Evolutionary conservation across 371 early-diverging fungal genomes (phyloP), one percentile per base, ranked within the genome.

Genomic region (Blakeslea trispora): DNA sequence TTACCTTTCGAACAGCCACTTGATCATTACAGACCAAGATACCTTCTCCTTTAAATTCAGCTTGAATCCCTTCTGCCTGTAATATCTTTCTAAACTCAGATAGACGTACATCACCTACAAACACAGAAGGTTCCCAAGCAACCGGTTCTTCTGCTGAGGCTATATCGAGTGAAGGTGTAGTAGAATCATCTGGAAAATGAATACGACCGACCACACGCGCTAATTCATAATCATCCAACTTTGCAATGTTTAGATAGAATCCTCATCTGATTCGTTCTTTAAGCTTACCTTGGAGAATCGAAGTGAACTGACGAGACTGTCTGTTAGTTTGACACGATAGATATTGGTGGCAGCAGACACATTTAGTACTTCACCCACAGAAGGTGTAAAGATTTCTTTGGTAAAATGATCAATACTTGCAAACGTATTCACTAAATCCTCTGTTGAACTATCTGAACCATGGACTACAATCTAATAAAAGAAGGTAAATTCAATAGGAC

Each of bases 321-420:
- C 96, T 1, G 96, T 90, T 34, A 97, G 64, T 61, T 84, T 71
- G 21, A 90, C 84, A 48, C 84, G 84, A 63, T 89, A 91, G 44
- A 91, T 86, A 55, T 94, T 92, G 47, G 90, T 86, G 2, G 93
- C 92, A 5, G 94, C 87, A 0, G 93, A 91, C 4, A 95, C 93
- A 62, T 93, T 94, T 45, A 95, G 78, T 5, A 85, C 85, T 68
- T 94, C 93, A 46, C 90, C 86, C 7, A 91, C 68, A 5, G 77
- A 70, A 2, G 97, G 95, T 15, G 90, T 81, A 49, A 86, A 93
- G 23, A 96, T 82, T 50, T 93, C 95, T 45, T 87, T 84, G 11
- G 93, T 93, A 64, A 91, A 77, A 24, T 81, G 77, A 21, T 83
- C 81, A 48, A 77, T 69, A 19, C 68, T 70, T 23, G 80, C 65